Evolutionary conservation across 2,329 filamentous ascomycete species (phyloP).

Genomic region (Penicillium sp.): DNA sequence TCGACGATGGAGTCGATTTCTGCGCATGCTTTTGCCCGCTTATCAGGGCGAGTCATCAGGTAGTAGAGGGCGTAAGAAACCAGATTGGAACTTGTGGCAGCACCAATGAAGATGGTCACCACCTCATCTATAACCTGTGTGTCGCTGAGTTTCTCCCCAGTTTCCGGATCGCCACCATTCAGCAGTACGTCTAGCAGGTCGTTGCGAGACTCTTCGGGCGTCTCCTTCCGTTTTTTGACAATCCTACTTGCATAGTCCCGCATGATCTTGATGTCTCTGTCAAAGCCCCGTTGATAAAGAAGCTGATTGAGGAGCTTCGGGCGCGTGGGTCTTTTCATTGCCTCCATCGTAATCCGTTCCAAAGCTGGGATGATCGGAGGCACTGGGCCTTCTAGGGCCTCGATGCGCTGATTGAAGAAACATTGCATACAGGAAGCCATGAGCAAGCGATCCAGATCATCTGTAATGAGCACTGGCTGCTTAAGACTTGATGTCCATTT

Average conservation of each 20-base stretch:
- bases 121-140: slow-evolving; percentile 68
- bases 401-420: slow-evolving; percentile 56
- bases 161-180: slow-evolving; percentile 62
- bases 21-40: slow-evolving; percentile 62
- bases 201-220: slow-evolving; percentile 55
- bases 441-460: slow-evolving; percentile 57
- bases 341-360: slow-evolving; percentile 58
- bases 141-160: slow-evolving; percentile 59
- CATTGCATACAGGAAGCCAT: slow-evolving; percentile 55
- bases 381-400: slow-evolving; percentile 50
- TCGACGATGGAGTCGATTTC: slow-evolving; percentile 61
- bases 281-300: slow-evolving; percentile 56
- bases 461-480: slow-evolving; percentile 50
- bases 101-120: slow-evolving; percentile 64
- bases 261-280: slow-evolving; percentile 56
- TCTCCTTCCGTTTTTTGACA: slow-evolving; percentile 57
- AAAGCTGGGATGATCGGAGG: slow-evolving; percentile 57
- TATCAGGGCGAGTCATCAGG: slow-evolving; percentile 63
- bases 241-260: slow-evolving; percentile 59
- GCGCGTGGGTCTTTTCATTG: slow-evolving; percentile 57
- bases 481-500: slow-evolving; percentile 52
- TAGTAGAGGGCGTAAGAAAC: slow-evolving; percentile 67
- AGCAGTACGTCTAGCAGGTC: slow-evolving; percentile 65
- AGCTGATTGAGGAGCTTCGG: slow-evolving; percentile 57
- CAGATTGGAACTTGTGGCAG: slow-evolving; percentile 71